phyloP scores from a whole-genome alignment of 768 basidiomycete species.

The Russula abietina region DNA sequence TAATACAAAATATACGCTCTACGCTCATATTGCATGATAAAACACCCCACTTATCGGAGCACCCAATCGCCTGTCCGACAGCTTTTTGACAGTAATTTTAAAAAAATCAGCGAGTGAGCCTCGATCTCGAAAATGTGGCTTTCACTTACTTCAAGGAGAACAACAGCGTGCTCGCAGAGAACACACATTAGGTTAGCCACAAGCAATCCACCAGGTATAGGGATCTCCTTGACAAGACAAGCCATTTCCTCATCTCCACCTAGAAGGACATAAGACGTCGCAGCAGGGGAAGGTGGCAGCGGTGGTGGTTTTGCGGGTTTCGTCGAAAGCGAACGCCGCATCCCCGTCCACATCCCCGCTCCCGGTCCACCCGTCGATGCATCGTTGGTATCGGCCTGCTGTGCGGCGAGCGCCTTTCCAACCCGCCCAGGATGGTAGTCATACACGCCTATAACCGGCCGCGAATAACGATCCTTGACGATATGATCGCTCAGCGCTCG shows the following conservation, averaged over 20 bases:
- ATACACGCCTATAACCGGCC: slow-evolving; percentile 5
- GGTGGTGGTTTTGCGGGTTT: not conserved
- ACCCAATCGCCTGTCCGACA: not conserved
- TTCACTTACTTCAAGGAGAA: slow-evolving; percentile 2
- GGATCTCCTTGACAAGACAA: slow-evolving; percentile 7
- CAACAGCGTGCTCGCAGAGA: slow-evolving; percentile 4
- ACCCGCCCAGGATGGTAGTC: slow-evolving; percentile 9
- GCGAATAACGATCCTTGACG: not conserved
- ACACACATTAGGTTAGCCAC: not conserved
- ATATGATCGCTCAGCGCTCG: slow-evolving; percentile 1
- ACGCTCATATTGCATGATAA: slow-evolving; percentile 1
- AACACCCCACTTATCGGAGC: slow-evolving; percentile 1
- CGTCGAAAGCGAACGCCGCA: not conserved
- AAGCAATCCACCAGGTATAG: not conserved
- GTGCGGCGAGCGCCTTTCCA: not conserved
- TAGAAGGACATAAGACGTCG: not conserved
- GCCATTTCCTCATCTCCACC: not conserved
- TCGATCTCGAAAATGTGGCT: no score
- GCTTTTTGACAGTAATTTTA: not conserved
- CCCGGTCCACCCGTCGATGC: not conserved
- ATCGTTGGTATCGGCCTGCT: not conserved
- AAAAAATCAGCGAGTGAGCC: not conserved
- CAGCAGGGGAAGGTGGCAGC: not conserved
- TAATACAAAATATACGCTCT: no score
- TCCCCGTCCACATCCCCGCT: not conserved